Base-by-base conservation (phyloP, 176 grass and related monocot genomes). In the Aechmea fasciata region DNA sequence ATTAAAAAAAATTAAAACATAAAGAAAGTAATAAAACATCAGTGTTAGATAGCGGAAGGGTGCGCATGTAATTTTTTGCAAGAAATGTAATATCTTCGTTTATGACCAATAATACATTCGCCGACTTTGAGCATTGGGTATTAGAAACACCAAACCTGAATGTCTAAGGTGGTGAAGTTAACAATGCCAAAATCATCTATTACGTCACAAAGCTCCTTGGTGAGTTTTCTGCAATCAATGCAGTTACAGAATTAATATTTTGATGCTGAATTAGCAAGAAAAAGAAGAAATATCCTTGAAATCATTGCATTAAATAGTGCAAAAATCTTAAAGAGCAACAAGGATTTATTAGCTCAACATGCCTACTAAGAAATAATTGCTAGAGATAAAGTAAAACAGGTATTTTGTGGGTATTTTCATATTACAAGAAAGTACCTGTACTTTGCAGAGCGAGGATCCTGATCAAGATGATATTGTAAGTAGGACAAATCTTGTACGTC, bases 401-500 rank as follows among this genome's bases (percentile, higher is more conserved):
- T 11, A 61, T 18, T 19, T 22, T 61, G n/a, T 3, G n/a, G n/a
- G 55, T 18, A 61, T 59, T 10, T 22, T 7, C 20, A 61, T 15
- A 61, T 7, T 41, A 41, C 9, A 61, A 61, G 2, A 50, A 76
- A 28, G 25, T 28, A 92, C 93, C 93, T 83, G 89, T 92, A 92
- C 71, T 92, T 92, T 50, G 86, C 82, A 71, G 93, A 92, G 73
- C 79, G 84, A 79, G 93, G 93, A 80, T 97, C 93, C 72, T 97
- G 82, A 83, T 87, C 89, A 81, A 97, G 88, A 80, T 92, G 82
- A 6, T 81, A 12, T 68, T 97, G 89, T 69, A 92, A 72, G 77
- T 92, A 92, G 28, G 86, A 92, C 29, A 97, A 72, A 79, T 97
- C 93, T 74, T 97, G 79, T 62, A 92, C 93, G 81, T 97, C 93